Evolutionary conservation across 768 basidiomycete genomes (phyloP), one percentile per base, ranked within the genome.

Genomic region (Collybiopsis luxurians): DNA sequence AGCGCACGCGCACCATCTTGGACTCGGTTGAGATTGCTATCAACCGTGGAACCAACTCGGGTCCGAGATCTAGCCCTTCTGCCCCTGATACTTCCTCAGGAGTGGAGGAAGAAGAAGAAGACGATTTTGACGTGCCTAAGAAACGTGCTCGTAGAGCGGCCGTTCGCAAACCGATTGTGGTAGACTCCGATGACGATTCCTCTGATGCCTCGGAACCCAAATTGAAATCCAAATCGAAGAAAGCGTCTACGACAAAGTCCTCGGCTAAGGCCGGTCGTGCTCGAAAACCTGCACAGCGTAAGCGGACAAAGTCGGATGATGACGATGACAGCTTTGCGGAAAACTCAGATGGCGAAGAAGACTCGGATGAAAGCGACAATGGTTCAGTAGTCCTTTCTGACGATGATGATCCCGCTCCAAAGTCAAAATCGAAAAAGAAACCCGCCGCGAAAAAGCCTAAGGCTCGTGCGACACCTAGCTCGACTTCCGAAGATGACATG

Each of bases 141-240:
- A 69, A 74, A 58, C 75, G 77, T 38, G 64, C 69, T 57, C 76
- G 76, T 39, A 77, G 81, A 5, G 68, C 68, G 12, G 67, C 70
- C 9, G 58, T 71, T 9, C 77, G 73, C 61, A 75, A 70, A 57
- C 64, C 75, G 4, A 70, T 82, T 36, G 59, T 84, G 24, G 70
- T 86, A 23, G 82, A 81, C 0, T 85, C 87, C 40, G 83, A 83
- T 36, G 81, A 79, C 5, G 79, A 76, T 9, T 65, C 50, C 9
- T 19, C 55, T 1, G 13, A 13, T 13, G 31, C 5, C 6, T 13
- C 31, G n/a, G n/a, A n/a, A n/a, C n/a, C n/a, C n/a, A n/a, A n/a
- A 34, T 13, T 13, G 13, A 34, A 34, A 34, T 66, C 64, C 43
- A 70, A 73, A 26, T 19, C 65, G 55, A 49, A 71, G 69, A 68